A percentile compares a stretch with the other conserved stretches of the same genome.
Conservation (phyloP, 495 filamentous ascomycete genomes). For the Podospora pseudopauciseta region DNA sequence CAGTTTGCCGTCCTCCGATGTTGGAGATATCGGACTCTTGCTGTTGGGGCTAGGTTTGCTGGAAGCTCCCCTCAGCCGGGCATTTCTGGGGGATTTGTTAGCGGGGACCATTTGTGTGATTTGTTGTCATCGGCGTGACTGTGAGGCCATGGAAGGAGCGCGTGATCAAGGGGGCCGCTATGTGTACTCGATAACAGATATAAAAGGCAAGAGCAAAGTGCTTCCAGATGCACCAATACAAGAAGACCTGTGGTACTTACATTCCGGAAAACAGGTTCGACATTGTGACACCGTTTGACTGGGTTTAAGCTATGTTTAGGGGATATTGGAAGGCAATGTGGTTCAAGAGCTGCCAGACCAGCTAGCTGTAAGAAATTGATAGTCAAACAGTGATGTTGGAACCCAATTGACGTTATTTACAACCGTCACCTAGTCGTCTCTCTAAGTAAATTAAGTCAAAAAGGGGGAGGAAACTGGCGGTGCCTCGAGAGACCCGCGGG, state of each 20-base stretch:
- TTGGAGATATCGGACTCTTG: constrained; percentile 42
- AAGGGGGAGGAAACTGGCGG: constrained; percentile 14
- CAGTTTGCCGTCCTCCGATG: constrained; percentile 34
- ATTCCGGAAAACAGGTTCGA: constrained; percentile 76
- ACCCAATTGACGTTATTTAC: neutral
- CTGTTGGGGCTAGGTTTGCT: constrained; percentile 34
- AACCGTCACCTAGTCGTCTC: neutral
- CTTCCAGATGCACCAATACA: neutral
- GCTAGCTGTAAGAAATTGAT: neutral
- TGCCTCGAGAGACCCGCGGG: neutral
- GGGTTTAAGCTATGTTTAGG: neutral
- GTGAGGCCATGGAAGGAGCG: neutral
- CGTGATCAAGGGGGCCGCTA: neutral
- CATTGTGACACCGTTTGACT: constrained; percentile 46
- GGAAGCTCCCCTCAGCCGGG: constrained; percentile 45
- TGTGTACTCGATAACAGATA: neutral
- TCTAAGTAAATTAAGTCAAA: constrained; percentile 10
- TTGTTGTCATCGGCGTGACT: neutral
- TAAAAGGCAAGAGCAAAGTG: neutral
- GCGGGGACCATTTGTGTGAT: neutral
- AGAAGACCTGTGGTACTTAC: constrained; percentile 49
- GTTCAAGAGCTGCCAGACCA: neutral
- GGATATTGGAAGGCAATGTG: neutral
- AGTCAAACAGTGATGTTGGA: neutral
- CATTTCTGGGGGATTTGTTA: constrained; percentile 39